Evolutionary conservation across 2,329 filamentous ascomycete species (phyloP).

Genomic region (Diatrype stigma): DNA sequence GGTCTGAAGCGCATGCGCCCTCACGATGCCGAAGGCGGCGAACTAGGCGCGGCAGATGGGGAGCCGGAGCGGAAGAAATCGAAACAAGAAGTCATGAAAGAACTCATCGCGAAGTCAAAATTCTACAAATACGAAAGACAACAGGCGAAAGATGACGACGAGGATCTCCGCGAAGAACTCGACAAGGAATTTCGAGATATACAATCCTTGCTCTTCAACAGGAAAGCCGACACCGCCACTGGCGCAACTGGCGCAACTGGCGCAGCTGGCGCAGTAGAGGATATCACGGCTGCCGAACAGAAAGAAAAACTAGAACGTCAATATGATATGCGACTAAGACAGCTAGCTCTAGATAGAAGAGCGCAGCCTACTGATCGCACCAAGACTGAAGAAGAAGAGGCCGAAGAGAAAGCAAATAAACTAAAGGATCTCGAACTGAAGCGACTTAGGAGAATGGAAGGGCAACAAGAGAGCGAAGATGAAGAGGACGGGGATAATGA

Average conservation of each 20-base stretch:
- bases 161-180: conserved; percentile 77
- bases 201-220: conserved; percentile 62
- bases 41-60: conserved; percentile 45
- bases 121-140: conserved; percentile 92
- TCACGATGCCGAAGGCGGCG: conserved; percentile 45
- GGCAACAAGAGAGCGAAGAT: conserved; percentile 51
- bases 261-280: conserved; percentile 17
- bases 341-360: conserved; percentile 78
- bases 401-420: conserved; percentile 69
- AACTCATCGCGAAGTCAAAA: conserved; percentile 96
- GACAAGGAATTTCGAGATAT: conserved; percentile 80
- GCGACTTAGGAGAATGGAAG: conserved; percentile 80
- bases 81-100: conserved; percentile 96
- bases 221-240: conserved; percentile 31
- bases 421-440: conserved; percentile 80
- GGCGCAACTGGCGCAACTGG: conserved; percentile 18
- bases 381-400: conserved; percentile 85
- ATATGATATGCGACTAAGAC: conserved; percentile 79
- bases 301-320: conserved; percentile 72
- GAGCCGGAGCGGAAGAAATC: conserved; percentile 84
- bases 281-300: conserved; percentile 52
- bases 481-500: conserved; percentile 31
- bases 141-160: conserved; percentile 86
- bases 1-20: conserved; percentile 54
- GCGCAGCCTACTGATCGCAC: conserved; percentile 82